Base-by-base conservation (phyloP, 2,329 filamentous ascomycete genomes). In the Sporothrix sp. region DNA sequence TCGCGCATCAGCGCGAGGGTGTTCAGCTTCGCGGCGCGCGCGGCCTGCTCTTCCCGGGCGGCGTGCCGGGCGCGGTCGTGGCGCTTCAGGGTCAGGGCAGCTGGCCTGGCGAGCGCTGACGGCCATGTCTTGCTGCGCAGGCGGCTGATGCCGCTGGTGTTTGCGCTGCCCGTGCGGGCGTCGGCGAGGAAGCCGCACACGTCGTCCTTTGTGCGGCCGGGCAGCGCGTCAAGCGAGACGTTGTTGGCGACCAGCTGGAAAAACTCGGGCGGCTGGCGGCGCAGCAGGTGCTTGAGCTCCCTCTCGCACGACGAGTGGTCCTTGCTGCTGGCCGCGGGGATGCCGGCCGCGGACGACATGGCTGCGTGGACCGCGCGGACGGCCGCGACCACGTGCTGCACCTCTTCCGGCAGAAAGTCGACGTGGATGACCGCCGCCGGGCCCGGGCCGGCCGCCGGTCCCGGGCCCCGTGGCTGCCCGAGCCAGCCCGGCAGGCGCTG, bases 1-100 rank as follows among this genome's bases (percentile, higher is more conserved):
- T 78, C 74, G 9, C 77, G 68, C 0, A 73, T 69, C 3, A 76
- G 58, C 0, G 79, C 62, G 3, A 79, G 57, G 0, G 67, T 64
- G 0, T 70, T 60, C 0, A 75, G 45, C 7, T 61, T 60, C 18
- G 60, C 61, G 0, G 61, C 58, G 5, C 65, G 65, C 3, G 55
- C 50, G 1, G 58, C 52, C 9, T 62, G 60, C 11, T 57, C 59
- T 13, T 59, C 61, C 36, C 25, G 21, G 1, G 37, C 18, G 1
- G 13, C 13, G 23, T 37, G 27, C 6, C 55, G 4, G 7, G 30
- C 16, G 3, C 39, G 25, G 16, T 44, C 28, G 23, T 42, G 42
- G 7, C 44, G 46, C 10, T 38, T 16, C 0, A 72, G 36, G 4
- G 62, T 62, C 1, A 73, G 56, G 0, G 61, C 52, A 0, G 56